phyloP scores from a whole-genome alignment of 495 filamentous ascomycete species.

The Delitschia confertaspora region DNA sequence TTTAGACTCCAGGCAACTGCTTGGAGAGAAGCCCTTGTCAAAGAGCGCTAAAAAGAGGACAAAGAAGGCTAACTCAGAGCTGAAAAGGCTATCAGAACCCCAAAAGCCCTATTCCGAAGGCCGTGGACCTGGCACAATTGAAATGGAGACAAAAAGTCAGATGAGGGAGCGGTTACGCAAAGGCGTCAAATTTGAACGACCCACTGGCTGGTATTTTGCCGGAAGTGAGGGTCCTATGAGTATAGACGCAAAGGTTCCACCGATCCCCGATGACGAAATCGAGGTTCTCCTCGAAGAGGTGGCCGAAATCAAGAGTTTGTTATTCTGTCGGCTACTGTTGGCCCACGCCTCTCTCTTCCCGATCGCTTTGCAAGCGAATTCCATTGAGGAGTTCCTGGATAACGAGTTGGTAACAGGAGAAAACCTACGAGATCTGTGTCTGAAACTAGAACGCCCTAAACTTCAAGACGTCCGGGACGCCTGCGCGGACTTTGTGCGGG shows the following conservation, averaged over 20 bases:
- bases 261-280: slow-evolving; percentile 41
- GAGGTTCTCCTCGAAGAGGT: slow-evolving; percentile 38
- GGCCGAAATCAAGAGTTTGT: slow-evolving; percentile 42
- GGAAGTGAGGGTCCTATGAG: slow-evolving; percentile 38
- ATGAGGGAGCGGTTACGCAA: slow-evolving; percentile 33
- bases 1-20: background rate
- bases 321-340: slow-evolving; percentile 45
- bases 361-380: slow-evolving; percentile 37
- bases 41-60: slow-evolving; percentile 34
- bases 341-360: slow-evolving; percentile 42
- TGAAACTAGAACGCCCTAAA: background rate
- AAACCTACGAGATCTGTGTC: background rate
- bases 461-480: slow-evolving; percentile 2
- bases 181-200: slow-evolving; percentile 36
- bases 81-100: slow-evolving; percentile 2
- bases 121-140: slow-evolving; percentile 32
- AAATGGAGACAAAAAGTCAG: slow-evolving; percentile 38
- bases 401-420: slow-evolving; percentile 33
- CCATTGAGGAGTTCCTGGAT: slow-evolving; percentile 42
- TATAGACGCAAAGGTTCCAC: slow-evolving; percentile 28
- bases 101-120: slow-evolving; percentile 1
- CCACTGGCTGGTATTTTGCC: slow-evolving; percentile 33
- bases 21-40: slow-evolving; percentile 15
- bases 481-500: slow-evolving; percentile 2
- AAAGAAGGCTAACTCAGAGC: slow-evolving; percentile 25